phyloP scores from a whole-genome alignment of 805 yeast species.

The Jamesozyma piceae region DNA sequence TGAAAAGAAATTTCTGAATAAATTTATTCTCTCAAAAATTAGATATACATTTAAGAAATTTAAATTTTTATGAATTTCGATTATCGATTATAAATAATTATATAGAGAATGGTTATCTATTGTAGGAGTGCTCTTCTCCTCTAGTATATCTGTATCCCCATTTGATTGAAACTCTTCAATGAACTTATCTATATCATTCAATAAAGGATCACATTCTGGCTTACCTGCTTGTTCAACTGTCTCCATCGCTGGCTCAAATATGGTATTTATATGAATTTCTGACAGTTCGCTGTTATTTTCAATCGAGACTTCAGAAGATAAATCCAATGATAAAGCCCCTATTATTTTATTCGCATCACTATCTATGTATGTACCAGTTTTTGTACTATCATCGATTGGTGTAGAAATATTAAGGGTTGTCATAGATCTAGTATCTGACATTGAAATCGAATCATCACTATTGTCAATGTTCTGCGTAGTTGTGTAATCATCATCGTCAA shows the following conservation, averaged over 20 bases:
- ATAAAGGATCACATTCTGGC: slow-evolving; percentile 4
- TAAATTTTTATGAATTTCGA: background rate
- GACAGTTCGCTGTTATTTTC: background rate
- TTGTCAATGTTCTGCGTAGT: slow-evolving; percentile 7
- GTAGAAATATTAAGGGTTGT: slow-evolving; percentile 11
- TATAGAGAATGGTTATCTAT: background rate
- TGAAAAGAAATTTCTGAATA: slow-evolving; percentile 6
- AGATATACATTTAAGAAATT: background rate
- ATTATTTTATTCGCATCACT: background rate
- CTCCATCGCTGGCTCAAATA: background rate
- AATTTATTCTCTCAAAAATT: background rate
- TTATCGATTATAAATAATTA: slow-evolving; percentile 1
- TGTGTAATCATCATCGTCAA: slow-evolving; percentile 23
- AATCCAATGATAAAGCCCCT: background rate
- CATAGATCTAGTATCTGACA: slow-evolving; percentile 8
- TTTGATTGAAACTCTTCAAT: slow-evolving; percentile 9
- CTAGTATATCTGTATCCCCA: background rate
- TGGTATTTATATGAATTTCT: background rate
- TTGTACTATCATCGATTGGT: background rate
- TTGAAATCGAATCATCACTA: background rate
- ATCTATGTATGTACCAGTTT: background rate
- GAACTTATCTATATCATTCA: slow-evolving; percentile 13
- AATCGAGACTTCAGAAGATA: background rate
- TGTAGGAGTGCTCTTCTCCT: background rate
- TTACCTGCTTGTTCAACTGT: background rate